Evolutionary conservation across 164 flowering plant species (phyloP), one percentile per base, ranked within the genome.

Genomic region (Tinospora cordifolia): DNA sequence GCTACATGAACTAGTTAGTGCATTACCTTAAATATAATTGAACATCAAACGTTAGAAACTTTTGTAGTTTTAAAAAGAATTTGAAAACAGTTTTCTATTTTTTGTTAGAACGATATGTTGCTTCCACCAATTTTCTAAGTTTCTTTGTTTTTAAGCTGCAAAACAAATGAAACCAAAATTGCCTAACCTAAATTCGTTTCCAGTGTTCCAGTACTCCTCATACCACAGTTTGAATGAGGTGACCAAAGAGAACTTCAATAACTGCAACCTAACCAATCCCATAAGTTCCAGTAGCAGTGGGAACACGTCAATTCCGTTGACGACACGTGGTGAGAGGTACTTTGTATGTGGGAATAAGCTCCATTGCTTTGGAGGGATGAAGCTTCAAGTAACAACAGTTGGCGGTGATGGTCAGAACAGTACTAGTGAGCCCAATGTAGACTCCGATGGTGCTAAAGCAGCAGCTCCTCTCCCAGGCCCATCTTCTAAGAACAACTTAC

Each of bases 201-300:
- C 74, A 90, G 96, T 76, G 72, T 92, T 92, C 78, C 96, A 83
- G 46, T 87, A 85, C 76, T 87, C 94, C 7, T 81, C 89, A 8
- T 63, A 69, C 46, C 74, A 89, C 67, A 85, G 78, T 66, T 70
- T 88, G 75, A 76, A 73, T 41, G 79, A 70, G 70, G 91, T 88
- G 63, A 63, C 12, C 6, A 58, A 75, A 73, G 72, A 63, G 4
- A 78, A 63, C 60, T 85, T 77, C 73, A 62, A 69, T 36, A 79
- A 22, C 21, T 87, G 92, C 76, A 66, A 36, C 63, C 12, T 81
- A 13, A 67, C 71, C 30, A 82, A 75, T 13, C 44, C 80, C 25
- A 34, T 83, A 26, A 66, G 70, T 1, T 17, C 81, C 39, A 60
- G 69, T 71, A 65, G 11, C n/a, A 75, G 67, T 2, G 88, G 92